Percentiles rank a stretch among this genome's conserved stretches.
phyloP scores from a whole-genome alignment of 441 rosid genomes.

The Erodium trifolium region DNA sequence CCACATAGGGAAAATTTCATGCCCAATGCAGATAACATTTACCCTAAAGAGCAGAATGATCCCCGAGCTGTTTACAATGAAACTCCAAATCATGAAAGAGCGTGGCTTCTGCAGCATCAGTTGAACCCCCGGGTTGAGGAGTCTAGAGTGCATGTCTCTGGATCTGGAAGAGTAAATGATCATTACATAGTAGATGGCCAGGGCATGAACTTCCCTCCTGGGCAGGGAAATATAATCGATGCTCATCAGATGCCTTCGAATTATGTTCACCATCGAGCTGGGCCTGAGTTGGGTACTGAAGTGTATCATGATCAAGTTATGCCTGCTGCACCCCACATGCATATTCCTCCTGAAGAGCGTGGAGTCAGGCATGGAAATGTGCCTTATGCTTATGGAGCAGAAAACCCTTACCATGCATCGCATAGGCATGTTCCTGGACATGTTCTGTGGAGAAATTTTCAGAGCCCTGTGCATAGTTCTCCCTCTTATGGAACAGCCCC shows the following conservation, averaged over 20 bases:
- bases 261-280: slow-evolving; percentile 41
- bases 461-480: slow-evolving; percentile 42
- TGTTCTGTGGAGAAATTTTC: slow-evolving; percentile 56
- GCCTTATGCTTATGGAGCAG: slow-evolving; percentile 53
- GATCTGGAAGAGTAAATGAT: slow-evolving; percentile 63
- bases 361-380: slow-evolving; percentile 47
- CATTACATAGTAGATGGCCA: slow-evolving; percentile 54
- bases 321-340: slow-evolving; percentile 34
- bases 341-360: slow-evolving; percentile 47
- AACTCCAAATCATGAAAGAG: slow-evolving; percentile 58
- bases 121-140: slow-evolving; percentile 54
- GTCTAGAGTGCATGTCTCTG: slow-evolving; percentile 45
- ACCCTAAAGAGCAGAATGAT: slow-evolving; percentile 48
- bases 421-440: slow-evolving; percentile 51
- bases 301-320: slow-evolving; percentile 55
- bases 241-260: slow-evolving; percentile 42
- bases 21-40: slow-evolving; percentile 46
- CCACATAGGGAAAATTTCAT: slow-evolving; percentile 47
- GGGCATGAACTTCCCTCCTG: slow-evolving; percentile 49
- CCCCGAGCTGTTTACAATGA: slow-evolving; percentile 40
- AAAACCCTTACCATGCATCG: slow-evolving; percentile 39
- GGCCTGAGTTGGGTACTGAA: slow-evolving; percentile 55
- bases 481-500: slow-evolving; percentile 42
- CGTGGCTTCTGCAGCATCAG: slow-evolving; percentile 67
- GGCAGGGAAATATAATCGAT: slow-evolving; percentile 44